These are phyloP conservation scores for Hanseniaspora lachancei DNA, from an alignment of 805 yeast genomes.

Conservation along the genomic window DNA sequence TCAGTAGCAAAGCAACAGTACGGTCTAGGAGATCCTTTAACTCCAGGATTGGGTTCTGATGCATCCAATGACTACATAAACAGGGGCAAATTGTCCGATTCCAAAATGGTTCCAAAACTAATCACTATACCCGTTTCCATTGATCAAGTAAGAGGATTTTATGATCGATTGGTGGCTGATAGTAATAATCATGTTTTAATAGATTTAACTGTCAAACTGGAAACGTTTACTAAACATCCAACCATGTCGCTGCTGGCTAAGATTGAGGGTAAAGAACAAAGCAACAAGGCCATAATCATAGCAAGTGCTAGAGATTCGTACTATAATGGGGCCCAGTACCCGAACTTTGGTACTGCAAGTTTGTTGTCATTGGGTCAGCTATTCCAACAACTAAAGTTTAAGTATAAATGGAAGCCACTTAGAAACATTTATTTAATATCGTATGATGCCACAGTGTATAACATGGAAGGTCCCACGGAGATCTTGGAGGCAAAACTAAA, in stretches of 20 bases:
- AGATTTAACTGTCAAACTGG: conserved; percentile 31
- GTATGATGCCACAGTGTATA: conserved; percentile 70
- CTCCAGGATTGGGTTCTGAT: conserved; percentile 60
- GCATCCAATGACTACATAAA: conserved; percentile 27
- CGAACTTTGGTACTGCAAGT: conserved; percentile 63
- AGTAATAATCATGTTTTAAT: conserved; percentile 16
- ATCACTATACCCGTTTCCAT: conserved; percentile 71
- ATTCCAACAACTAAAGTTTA: conserved; percentile 48
- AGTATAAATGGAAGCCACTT: conserved; percentile 68
- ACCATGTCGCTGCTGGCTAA: conserved; percentile 71
- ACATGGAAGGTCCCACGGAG: conserved; percentile 73
- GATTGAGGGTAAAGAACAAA: conserved; percentile 69
- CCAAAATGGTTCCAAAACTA: conserved; percentile 48
- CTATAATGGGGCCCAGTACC: conserved; percentile 58
- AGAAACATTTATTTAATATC: conserved; percentile 73
- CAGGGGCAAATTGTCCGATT: conserved; percentile 29
- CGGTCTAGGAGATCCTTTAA: conserved; percentile 64
- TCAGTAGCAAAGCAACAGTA: conserved; percentile 47
- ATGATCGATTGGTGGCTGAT: conserved; percentile 20
- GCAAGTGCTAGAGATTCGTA: conserved; percentile 76
- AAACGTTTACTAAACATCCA: conserved; percentile 43
- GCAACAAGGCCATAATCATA: conserved; percentile 55
- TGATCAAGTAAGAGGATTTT: conserved; percentile 45
- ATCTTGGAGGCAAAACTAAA: conserved; percentile 49
- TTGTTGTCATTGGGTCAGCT: conserved; percentile 58